Evolutionary conservation across 140 eudicot species (phyloP), one percentile per base, ranked within the genome.

Genomic region (Oenanthe javanica): DNA sequence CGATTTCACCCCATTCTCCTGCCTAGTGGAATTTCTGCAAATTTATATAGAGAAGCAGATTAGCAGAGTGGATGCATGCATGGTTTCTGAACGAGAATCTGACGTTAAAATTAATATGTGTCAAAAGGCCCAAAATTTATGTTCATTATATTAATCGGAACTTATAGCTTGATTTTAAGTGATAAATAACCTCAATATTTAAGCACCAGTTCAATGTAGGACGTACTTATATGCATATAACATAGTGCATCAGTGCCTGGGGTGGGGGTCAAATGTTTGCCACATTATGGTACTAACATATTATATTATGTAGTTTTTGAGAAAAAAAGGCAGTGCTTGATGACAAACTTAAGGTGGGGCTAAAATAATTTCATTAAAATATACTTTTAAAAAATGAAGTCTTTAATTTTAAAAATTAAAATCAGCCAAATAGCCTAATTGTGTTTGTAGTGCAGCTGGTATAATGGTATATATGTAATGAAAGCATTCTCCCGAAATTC

Each of bases 221-320:
- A 46, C 1, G 50, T 2, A 6, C 0, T 12, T 3, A 51, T 51
- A 51, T 0, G 2, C 4, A 5, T n/a, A n/a, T n/a, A n/a, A n/a
- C n/a, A n/a, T 31, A 31, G 31, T 31, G 31, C 31, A 31, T 31
- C 31, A 31, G 31, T 31, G 31, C 57, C 14, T 52, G 59, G n/a
- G n/a, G n/a, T 52, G 21, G n/a, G n/a, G 36, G 69, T 61, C 69
- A 61, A 57, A 61, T 61, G 69, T 61, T 61, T 61, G 69, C 69
- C 69, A n/a, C 69, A 8, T 61, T n/a, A 55, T n/a, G 14, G 10
- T 19, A 61, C 36, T 0, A 6, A 19, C 69, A 9, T n/a, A n/a
- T 61, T n/a, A 21, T 21, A n/a, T 7, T 21, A 7, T 61, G 69
- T 61, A 61, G 14, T 61, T 61, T 61, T 8, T 61, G 36, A n/a